phyloP scores from a whole-genome alignment of 192 early-diverging fungal species.

The Mortierella alpina region DNA sequence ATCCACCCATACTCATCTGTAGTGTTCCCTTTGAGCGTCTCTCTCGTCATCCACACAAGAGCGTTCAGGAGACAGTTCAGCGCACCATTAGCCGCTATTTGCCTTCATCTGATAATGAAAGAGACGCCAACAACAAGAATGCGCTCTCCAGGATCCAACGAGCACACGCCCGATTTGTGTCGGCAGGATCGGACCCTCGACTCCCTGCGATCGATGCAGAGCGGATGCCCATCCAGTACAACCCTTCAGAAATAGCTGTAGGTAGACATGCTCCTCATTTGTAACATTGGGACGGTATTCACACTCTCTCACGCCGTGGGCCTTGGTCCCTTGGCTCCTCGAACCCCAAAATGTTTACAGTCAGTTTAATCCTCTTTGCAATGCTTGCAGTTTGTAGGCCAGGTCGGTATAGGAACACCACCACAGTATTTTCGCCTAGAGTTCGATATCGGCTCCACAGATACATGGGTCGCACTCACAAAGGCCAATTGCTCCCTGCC shows the following conservation, averaged over 20 bases:
- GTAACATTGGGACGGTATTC: background rate
- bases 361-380: background rate
- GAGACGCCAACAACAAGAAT: too few relatives aligned
- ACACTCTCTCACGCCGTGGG: background rate
- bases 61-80: too few relatives aligned
- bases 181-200: background rate
- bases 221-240: constrained; percentile 11
- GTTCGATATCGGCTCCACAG: constrained; percentile 70
- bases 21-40: too few relatives aligned
- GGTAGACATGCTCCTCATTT: background rate
- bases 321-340: too few relatives aligned
- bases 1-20: too few relatives aligned
- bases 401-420: constrained; percentile 72
- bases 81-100: too few relatives aligned
- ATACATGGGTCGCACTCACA: constrained; percentile 63
- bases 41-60: too few relatives aligned
- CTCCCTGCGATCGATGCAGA: constrained; percentile 1
- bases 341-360: too few relatives aligned
- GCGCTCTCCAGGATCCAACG: too few relatives aligned
- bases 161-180: too few relatives aligned
- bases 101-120: too few relatives aligned
- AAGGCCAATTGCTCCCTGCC: constrained; percentile 9
- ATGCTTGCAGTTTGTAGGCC: constrained; percentile 56
- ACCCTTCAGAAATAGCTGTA: constrained; percentile 1
- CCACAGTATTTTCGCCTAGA: constrained; percentile 65